A percentile compares a stretch with the other conserved stretches of the same genome.
These are phyloP conservation scores for Cladochytrium replicatum DNA, from an alignment of 192 early-diverging fungal genomes.

Conservation along the genomic window DNA sequence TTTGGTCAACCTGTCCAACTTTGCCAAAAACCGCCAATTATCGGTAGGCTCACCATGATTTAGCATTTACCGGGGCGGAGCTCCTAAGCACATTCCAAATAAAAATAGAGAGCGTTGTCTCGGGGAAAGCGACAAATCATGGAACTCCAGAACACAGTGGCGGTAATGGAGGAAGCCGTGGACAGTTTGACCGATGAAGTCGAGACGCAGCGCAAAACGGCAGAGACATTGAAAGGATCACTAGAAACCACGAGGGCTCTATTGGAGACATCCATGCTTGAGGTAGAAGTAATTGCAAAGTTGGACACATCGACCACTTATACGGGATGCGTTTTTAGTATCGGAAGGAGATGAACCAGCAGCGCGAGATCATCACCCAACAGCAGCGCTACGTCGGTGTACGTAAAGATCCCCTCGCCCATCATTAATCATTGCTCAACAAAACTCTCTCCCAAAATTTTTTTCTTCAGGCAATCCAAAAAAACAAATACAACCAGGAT, in stretches of 20 bases:
- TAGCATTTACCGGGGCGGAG: too few relatives aligned
- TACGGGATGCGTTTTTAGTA: conserved; percentile 12
- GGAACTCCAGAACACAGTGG: conserved; percentile 27
- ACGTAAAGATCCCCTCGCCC: neutral
- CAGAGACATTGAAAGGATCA: conserved; percentile 14
- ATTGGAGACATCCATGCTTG: conserved; percentile 22
- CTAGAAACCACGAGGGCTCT: conserved; percentile 13
- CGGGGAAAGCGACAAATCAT: conserved; percentile 21
- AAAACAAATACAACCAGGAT: conserved; percentile 25
- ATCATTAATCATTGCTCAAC: too few relatives aligned
- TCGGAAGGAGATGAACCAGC: conserved; percentile 22
- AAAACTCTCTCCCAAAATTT: neutral
- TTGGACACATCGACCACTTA: neutral
- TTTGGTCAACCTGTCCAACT: conserved; percentile 31
- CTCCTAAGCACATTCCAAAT: neutral
- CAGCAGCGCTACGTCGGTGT: conserved; percentile 5
- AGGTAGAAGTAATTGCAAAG: conserved; percentile 8
- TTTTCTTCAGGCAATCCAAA: conserved; percentile 12
- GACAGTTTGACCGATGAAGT: conserved; percentile 3
- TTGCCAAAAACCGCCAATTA: conserved; percentile 24
- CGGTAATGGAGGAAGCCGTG: conserved; percentile 15
- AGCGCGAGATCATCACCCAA: conserved; percentile 17
- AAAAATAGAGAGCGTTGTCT: conserved; percentile 16
- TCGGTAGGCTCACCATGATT: too few relatives aligned
- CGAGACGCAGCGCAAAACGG: conserved; percentile 17